phyloP scores from a whole-genome alignment of 768 basidiomycete genomes.

The Xerocomellus amylosporus region DNA sequence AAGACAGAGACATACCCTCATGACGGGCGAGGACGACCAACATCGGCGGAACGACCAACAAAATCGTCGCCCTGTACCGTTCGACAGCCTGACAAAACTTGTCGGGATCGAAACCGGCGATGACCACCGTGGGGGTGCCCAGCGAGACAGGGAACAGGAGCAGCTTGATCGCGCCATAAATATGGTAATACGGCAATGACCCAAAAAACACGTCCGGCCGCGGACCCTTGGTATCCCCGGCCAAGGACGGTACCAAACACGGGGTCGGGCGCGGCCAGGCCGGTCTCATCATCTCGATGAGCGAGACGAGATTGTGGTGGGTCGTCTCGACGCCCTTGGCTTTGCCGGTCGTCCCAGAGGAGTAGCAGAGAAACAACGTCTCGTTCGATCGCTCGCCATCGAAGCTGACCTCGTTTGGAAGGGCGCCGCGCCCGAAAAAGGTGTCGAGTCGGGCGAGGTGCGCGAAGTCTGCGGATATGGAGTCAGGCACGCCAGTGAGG shows the following conservation, averaged over 20 bases:
- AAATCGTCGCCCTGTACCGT: conserved; percentile 56
- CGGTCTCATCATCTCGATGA: conserved; percentile 50
- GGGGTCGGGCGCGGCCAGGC: conserved; percentile 42
- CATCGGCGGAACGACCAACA: conserved; percentile 77
- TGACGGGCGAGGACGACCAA: conserved; percentile 71
- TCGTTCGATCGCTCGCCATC: conserved; percentile 52
- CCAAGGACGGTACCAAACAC: conserved; percentile 19
- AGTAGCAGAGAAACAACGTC: conserved; percentile 65
- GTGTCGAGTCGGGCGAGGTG: conserved; percentile 43
- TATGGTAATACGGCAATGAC: conserved; percentile 59
- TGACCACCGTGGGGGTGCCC: conserved; percentile 54
- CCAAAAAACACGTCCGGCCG: conserved; percentile 53
- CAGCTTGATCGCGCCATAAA: conserved; percentile 60
- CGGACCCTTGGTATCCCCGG: background rate
- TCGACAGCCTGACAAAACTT: conserved; percentile 65
- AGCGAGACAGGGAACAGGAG: conserved; percentile 52
- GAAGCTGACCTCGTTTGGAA: conserved; percentile 54
- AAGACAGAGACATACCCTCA: conserved; percentile 45
- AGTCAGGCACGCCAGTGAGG: conserved; percentile 33
- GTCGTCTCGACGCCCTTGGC: conserved; percentile 75
- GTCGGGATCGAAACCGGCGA: conserved; percentile 69
- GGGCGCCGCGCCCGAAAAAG: conserved; percentile 47
- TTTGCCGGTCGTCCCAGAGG: conserved; percentile 70
- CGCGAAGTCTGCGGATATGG: conserved; percentile 33
- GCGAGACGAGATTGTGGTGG: conserved; percentile 64